A percentile compares a stretch with the other conserved stretches of the same genome.
Evolutionary conservation across 768 basidiomycete genomes (phyloP).

Genomic region (Goffeauzyma gilvescens): DNA sequence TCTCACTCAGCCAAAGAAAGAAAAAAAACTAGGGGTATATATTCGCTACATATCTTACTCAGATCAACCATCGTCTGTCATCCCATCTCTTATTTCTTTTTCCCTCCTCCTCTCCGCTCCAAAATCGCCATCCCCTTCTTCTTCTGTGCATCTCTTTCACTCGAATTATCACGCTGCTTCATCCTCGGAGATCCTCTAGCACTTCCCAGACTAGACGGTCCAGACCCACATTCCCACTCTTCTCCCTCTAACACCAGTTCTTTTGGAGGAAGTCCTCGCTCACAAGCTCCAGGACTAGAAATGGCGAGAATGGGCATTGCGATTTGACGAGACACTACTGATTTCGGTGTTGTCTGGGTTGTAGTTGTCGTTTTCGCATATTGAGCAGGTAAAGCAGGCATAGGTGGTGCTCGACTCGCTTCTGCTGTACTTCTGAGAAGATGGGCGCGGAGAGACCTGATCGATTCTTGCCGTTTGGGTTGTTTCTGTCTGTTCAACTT

Average conservation of each 20-base stretch:
- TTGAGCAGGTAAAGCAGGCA: slow-evolving; percentile 6
- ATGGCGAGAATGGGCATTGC: slow-evolving; percentile 27
- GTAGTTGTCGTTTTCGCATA: not conserved
- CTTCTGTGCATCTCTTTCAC: no score
- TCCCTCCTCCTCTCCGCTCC: no score
- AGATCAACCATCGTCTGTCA: no score
- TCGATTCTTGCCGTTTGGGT: slow-evolving; percentile 19
- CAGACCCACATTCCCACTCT: slow-evolving; percentile 23
- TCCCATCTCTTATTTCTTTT: no score
- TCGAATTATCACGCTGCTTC: no score
- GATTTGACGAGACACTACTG: slow-evolving; percentile 13
- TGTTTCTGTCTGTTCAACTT: not conserved
- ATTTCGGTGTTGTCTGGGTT: not conserved
- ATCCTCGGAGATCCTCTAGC: no score
- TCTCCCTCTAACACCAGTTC: slow-evolving; percentile 28
- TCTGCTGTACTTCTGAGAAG: slow-evolving; percentile 8
- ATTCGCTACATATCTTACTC: no score
- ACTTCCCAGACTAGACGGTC: no score
- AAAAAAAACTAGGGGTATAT: no score
- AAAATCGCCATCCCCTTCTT: no score
- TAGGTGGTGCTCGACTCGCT: slow-evolving; percentile 6
- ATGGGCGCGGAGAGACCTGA: slow-evolving; percentile 25
- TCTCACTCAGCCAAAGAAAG: no score
- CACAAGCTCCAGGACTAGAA: slow-evolving; percentile 25
- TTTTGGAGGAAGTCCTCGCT: slow-evolving; percentile 22